Evolutionary conservation across 2,329 filamentous ascomycete species (phyloP).

Genomic region (Coniella lustricola): DNA sequence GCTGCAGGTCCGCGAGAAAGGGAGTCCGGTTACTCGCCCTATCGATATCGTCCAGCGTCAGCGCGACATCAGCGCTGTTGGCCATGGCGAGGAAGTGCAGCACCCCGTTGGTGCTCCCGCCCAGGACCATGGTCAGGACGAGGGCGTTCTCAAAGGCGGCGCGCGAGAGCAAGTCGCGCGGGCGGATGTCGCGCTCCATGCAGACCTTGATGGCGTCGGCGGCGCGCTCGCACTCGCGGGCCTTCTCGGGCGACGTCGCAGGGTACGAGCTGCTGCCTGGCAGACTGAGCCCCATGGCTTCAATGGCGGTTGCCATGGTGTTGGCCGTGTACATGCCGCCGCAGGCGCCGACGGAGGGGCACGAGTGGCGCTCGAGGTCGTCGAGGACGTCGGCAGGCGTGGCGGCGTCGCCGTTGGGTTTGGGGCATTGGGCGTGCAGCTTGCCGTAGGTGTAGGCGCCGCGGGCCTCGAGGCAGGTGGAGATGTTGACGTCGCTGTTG

Average conservation of each 20-base stretch:
- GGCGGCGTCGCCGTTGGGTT: conserved; percentile 45
- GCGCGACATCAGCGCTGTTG: conserved; percentile 71
- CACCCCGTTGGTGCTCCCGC: conserved; percentile 80
- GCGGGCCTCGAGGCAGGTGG: conserved; percentile 79
- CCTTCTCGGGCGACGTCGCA: conserved; percentile 65
- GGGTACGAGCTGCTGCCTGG: conserved; percentile 75
- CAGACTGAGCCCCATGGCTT: conserved; percentile 70
- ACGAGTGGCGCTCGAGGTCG: conserved; percentile 90
- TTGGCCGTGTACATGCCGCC: conserved; percentile 81
- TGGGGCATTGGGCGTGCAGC: conserved; percentile 62
- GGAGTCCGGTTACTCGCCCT: conserved; percentile 70
- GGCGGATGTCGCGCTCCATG: conserved; percentile 68
- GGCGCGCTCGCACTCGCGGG: conserved; percentile 63
- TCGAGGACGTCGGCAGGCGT: conserved; percentile 78
- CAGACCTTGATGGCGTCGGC: conserved; percentile 71
- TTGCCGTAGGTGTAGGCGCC: conserved; percentile 76
- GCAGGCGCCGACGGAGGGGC: conserved; percentile 75
- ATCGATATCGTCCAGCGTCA: conserved; percentile 84
- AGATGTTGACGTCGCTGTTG: conserved; percentile 76
- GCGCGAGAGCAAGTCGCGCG: conserved; percentile 70
- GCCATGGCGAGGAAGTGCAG: conserved; percentile 80
- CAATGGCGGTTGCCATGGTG: conserved; percentile 69
- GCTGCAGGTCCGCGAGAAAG: conserved; percentile 76
- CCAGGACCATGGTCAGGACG: conserved; percentile 74
- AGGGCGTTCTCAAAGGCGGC: conserved; percentile 81